Base-by-base conservation (phyloP, 257 asterid species). In the Solanum rostratum region DNA sequence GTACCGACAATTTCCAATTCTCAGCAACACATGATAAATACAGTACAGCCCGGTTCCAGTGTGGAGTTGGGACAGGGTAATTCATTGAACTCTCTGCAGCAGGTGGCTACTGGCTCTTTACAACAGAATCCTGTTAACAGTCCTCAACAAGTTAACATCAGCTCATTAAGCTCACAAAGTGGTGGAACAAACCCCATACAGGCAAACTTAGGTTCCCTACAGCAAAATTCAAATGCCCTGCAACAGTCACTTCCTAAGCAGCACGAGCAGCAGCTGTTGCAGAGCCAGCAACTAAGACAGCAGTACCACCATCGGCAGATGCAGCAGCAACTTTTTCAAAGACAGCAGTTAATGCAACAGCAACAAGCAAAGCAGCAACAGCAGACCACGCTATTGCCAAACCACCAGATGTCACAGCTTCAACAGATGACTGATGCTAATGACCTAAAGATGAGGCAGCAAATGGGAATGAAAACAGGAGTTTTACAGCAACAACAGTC, bases 381-480 rank as follows among this genome's bases (percentile, higher is more conserved):
- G 88, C 93, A 90, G 80, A 70, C 92, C 50, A 76, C 80, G 3
- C 84, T 91, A 18, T 88, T 92, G 89, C 87, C 95, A 50, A 86
- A 89, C 55, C 96, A 92, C 79, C 96, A 91, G 85, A 83, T 94
- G 88, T 87, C 91, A 82, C 97, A 93, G 81, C 90, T 91, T 73
- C 92, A 91, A 85, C 98, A 92, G 92, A 90, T 90, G 80, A 90
- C 86, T 90, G 99, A 95, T 82, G 59, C 93, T 41, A 92, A 89
- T 87, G 99, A 93, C 68, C 74, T 93, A 84, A 95, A 94, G 91
- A 88, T 92, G 92, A 92, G 97, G 87, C 97, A 92, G 86, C 99
- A 94, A 90, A 91, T 93, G 89, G 90, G 93, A 83, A 91, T 84
- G 83, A 95, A 94, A 88, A 4, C 97, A 20, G 97, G 97, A 85